Evolutionary conservation across 768 basidiomycete genomes (phyloP), one percentile per base, ranked within the genome.

Genomic region (Pisolithus sp.): DNA sequence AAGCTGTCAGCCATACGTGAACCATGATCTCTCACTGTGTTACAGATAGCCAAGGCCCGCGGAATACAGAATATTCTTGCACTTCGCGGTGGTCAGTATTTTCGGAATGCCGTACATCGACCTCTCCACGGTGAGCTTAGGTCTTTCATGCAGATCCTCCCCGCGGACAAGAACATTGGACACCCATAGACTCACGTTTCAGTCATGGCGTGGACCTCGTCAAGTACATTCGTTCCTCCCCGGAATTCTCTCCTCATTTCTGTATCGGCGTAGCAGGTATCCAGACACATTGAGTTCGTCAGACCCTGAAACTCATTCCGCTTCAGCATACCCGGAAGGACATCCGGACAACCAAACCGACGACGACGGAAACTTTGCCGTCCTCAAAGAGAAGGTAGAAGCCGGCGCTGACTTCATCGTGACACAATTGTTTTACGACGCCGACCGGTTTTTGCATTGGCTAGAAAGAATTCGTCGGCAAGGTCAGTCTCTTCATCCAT

Each of bases 391-490:
- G 41, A 99, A 98, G 67, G 83, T 96, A 37, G 86, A 95, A 59
- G 93, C 90, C 0, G 96, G 96, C 15, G 95, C 95, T 2, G 89
- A 97, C 61, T 98, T 92, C 65, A 89, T 99, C 54, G 75, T 98
- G 47, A 98, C 96, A 0, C 96, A 99, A 61, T 75, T 98, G 6
- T 99, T 99, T 69, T 99, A 98, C 70, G 95, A 99, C 63, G 81
- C 87, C n/a, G 84, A 93, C 46, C 77, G 78, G 15, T 98, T 96
- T 70, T 67, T 92, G 28, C 61, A 69, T 15, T 99, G 96, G 96
- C 68, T 85, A 21, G 68, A 74, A 59, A 82, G 79, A 62, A 79
- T 93, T 45, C 75, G 93, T 53, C 72, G 70, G 17, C 82, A 73
- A 68, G 94, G 93, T 92, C 53, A 37, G 77, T 43, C 30, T 20